These are phyloP conservation scores for Polytrichum commune DNA, from an alignment of 225 moss, liverwort and hornwort species.

Conservation along the genomic window DNA sequence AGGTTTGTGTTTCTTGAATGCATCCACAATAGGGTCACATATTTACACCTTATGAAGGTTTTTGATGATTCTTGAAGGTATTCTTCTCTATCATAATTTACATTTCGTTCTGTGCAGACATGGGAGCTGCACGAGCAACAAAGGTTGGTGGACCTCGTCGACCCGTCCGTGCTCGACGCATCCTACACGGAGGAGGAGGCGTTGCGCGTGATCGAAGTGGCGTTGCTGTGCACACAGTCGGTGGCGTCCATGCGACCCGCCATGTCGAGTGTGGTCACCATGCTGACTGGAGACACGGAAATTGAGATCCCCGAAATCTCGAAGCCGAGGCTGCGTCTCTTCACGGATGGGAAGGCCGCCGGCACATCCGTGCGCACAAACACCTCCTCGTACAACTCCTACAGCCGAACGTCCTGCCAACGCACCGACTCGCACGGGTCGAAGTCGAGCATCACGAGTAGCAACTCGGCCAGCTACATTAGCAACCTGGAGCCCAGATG, in stretches of 20 bases:
- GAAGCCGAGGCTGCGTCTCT: slow-evolving; percentile 12
- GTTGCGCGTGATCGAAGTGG: slow-evolving; percentile 20
- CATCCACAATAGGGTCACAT: too few relatives aligned
- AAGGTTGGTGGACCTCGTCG: slow-evolving; percentile 29
- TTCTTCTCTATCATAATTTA: too few relatives aligned
- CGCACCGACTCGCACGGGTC: neutral
- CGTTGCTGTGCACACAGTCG: slow-evolving; percentile 38
- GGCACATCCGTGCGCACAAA: slow-evolving; percentile 2
- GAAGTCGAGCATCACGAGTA: slow-evolving; percentile 6
- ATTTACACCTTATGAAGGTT: neutral
- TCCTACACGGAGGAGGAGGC: slow-evolving; percentile 13
- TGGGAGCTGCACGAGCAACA: slow-evolving; percentile 33
- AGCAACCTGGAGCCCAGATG: slow-evolving; percentile 8
- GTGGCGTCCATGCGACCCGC: slow-evolving; percentile 29
- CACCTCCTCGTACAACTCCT: neutral
- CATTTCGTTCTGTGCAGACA: slow-evolving; percentile 17
- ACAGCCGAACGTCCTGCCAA: neutral
- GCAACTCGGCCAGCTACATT: slow-evolving; percentile 8
- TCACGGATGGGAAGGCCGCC: neutral
- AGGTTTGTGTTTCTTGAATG: too few relatives aligned
- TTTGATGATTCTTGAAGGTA: too few relatives aligned
- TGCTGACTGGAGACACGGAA: slow-evolving; percentile 27
- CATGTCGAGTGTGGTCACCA: slow-evolving; percentile 41
- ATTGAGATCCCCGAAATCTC: slow-evolving; percentile 10
- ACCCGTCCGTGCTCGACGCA: slow-evolving; percentile 15